Evolutionary conservation across 495 filamentous ascomycete species (phyloP).

Genomic region (Penicillium flavigenum): DNA sequence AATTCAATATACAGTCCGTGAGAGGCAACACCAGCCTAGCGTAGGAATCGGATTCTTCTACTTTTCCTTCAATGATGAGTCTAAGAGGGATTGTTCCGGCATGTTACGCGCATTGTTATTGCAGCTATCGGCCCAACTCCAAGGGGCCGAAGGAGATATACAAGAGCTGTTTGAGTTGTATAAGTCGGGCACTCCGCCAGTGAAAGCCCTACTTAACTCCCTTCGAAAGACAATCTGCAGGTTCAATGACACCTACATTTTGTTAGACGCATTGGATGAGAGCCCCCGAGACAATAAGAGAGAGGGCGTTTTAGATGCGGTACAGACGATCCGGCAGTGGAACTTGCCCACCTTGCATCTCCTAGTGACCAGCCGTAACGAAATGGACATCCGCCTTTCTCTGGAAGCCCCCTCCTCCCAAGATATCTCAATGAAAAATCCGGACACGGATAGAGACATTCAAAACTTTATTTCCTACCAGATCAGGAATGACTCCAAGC

Average conservation of each 20-base stretch:
- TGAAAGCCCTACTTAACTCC: constrained; percentile 13
- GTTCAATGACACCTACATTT: constrained; percentile 27
- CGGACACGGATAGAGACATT: constrained; percentile 32
- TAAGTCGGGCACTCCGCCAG: constrained; percentile 13
- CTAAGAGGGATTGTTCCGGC: constrained; percentile 27
- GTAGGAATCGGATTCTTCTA: constrained; percentile 43
- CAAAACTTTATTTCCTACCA: constrained; percentile 28
- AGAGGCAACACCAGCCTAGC: constrained; percentile 10
- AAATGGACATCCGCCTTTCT: constrained; percentile 34
- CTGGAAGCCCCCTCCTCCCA: constrained; percentile 17
- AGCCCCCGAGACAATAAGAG: constrained; percentile 21
- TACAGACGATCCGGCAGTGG: constrained; percentile 30
- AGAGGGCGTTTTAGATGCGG: constrained; percentile 22
- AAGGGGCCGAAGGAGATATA: constrained; percentile 18
- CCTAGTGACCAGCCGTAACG: constrained; percentile 40
- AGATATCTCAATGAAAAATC: constrained; percentile 27
- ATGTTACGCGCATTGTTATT: constrained; percentile 41
- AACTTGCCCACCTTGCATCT: constrained; percentile 29
- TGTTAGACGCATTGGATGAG: constrained; percentile 35
- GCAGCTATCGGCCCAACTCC: constrained; percentile 35
- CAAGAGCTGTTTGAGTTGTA: constrained; percentile 17
- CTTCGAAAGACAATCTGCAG: constrained; percentile 18
- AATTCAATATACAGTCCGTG: constrained; percentile 28
- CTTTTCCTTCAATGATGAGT: constrained; percentile 39
- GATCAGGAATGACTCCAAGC: constrained; percentile 25